Conservation (phyloP, 345 rosid species). For the Rhodamnia argentea region DNA sequence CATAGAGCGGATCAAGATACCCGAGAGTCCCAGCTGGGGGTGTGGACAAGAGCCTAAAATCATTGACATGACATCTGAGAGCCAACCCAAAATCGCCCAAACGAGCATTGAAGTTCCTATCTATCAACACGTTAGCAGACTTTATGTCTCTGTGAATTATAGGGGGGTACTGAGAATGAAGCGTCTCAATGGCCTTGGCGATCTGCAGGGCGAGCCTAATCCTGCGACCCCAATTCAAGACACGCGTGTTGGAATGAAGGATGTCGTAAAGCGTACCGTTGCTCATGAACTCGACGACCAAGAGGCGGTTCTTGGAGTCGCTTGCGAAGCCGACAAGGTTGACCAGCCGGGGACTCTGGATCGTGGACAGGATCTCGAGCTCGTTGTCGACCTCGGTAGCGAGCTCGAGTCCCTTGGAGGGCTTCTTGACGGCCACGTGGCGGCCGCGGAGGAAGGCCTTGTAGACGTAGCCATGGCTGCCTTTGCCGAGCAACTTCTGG, state of each 20-base stretch:
- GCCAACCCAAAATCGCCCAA: slow-evolving; percentile 96
- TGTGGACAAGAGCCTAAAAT: slow-evolving; percentile 69
- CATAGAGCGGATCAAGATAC: slow-evolving; percentile 91
- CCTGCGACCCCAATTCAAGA: slow-evolving; percentile 72
- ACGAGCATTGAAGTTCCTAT: slow-evolving; percentile 77
- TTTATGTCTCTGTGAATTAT: slow-evolving; percentile 89
- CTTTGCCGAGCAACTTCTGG: slow-evolving; percentile 70
- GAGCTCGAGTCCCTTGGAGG: slow-evolving; percentile 54
- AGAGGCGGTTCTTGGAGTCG: slow-evolving; percentile 58
- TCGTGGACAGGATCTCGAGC: slow-evolving; percentile 83
- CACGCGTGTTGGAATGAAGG: slow-evolving; percentile 61
- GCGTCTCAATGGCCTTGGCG: slow-evolving; percentile 66
- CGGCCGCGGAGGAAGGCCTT: slow-evolving; percentile 84
- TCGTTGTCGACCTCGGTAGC: slow-evolving; percentile 78
- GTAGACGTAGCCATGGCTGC: slow-evolving; percentile 96
- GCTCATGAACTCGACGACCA: slow-evolving; percentile 88
- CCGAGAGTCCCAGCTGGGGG: slow-evolving; percentile 99
- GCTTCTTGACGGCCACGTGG: slow-evolving; percentile 78
- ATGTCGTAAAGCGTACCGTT: slow-evolving; percentile 89
- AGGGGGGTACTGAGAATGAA: slow-evolving; percentile 73
- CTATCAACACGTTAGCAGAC: slow-evolving; percentile 97
- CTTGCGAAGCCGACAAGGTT: slow-evolving; percentile 77
- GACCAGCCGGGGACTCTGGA: slow-evolving; percentile 86
- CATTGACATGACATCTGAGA: slow-evolving; percentile 66
- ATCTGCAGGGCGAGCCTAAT: slow-evolving; percentile 73